Conservation (phyloP, 352 stramenopile species). For the Phytophthora syringae region DNA sequence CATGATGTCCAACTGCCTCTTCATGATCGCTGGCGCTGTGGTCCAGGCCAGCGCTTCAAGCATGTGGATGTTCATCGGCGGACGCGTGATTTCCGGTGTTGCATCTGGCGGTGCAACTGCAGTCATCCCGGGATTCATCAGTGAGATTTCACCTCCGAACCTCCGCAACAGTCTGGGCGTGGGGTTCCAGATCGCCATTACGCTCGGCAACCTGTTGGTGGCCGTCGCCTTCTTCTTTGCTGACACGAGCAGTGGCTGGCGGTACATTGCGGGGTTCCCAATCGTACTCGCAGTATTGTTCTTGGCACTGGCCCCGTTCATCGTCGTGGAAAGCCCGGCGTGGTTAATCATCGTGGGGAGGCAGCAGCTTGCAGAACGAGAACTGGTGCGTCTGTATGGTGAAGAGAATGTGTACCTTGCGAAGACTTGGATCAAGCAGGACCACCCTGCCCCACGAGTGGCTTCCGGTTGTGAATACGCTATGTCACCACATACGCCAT, state of each 20-base stretch:
- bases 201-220: conserved; percentile 33
- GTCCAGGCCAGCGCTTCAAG: conserved; percentile 37
- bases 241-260: conserved; percentile 34
- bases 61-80: conserved; percentile 41
- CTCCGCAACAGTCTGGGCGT: conserved; percentile 39
- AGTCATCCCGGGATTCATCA: conserved; percentile 36
- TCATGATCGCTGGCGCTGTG: conserved; percentile 45
- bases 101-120: conserved; percentile 39
- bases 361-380: conserved; percentile 22
- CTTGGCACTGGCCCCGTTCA: conserved; percentile 23
- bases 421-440: neutral
- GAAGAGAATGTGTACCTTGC: conserved; percentile 24
- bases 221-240: conserved; percentile 37
- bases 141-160: conserved; percentile 39
- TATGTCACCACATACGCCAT: too few relatives aligned
- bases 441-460: neutral
- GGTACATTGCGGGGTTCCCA: conserved; percentile 42
- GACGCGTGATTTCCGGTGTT: conserved; percentile 46
- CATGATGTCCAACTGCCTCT: conserved; percentile 36
- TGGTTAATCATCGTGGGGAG: conserved; percentile 34
- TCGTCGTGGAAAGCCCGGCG: conserved; percentile 28
- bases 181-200: conserved; percentile 37
- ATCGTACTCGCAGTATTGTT: conserved; percentile 33
- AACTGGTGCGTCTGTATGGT: conserved; percentile 33
- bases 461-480: neutral